Conservation (phyloP, 106 monocot genomes). For the Amphibolis antarctica region DNA sequence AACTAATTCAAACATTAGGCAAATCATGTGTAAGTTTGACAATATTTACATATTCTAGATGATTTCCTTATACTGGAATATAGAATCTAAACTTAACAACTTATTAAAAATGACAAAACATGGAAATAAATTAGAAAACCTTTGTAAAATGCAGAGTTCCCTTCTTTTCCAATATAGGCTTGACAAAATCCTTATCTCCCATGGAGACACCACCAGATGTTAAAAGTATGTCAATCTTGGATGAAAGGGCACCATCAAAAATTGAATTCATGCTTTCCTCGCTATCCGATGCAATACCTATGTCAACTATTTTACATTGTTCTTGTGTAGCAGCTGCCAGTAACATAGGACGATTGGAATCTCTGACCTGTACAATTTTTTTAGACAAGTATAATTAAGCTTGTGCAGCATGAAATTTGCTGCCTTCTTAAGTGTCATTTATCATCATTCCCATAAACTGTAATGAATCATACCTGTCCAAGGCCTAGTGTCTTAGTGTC, state of each 20-base stretch:
- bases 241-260: slow-evolving; percentile 38
- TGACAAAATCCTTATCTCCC: slow-evolving; percentile 92
- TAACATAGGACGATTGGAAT: slow-evolving; percentile 89
- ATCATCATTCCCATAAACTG: not conserved
- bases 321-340: slow-evolving; percentile 63
- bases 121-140: slow-evolving; percentile 19
- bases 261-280: slow-evolving; percentile 43
- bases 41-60: too few species aligned
- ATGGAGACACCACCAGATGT: slow-evolving; percentile 95
- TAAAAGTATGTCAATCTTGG: slow-evolving; percentile 62
- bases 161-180: slow-evolving; percentile 54
- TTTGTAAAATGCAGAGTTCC: slow-evolving; percentile 73
- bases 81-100: too few species aligned
- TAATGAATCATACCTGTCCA: slow-evolving; percentile 41
- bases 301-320: slow-evolving; percentile 70
- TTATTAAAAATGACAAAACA: too few species aligned
- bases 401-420: not conserved
- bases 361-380: slow-evolving; percentile 52
- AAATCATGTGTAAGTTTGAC: too few species aligned
- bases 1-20: too few species aligned
- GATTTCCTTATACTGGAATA: too few species aligned
- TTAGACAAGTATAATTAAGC: not conserved
- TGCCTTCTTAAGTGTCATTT: too few species aligned
- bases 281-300: slow-evolving; percentile 65
- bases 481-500: slow-evolving; percentile 36